These are phyloP conservation scores for Chaetomium strumarium DNA, from an alignment of 2,329 filamentous ascomycete species.

Conservation along the genomic window DNA sequence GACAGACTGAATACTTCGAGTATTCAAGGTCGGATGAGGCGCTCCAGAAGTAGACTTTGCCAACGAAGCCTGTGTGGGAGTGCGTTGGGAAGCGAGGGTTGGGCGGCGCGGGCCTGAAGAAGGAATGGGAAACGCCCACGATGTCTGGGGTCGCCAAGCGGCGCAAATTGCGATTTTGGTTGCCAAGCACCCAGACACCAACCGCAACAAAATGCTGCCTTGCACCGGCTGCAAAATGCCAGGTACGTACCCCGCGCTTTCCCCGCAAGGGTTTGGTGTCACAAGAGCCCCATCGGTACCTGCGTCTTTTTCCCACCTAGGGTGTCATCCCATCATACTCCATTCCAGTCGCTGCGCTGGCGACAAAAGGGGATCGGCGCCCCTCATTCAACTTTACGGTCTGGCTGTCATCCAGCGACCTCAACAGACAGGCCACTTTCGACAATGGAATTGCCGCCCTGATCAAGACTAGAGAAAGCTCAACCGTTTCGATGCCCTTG, in stretches of 20 bases:
- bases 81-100: constrained; percentile 7
- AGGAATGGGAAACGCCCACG: constrained; percentile 19
- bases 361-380: not conserved
- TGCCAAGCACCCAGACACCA: constrained; percentile 16
- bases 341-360: constrained; percentile 1
- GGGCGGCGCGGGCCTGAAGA: constrained; percentile 19
- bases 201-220: constrained; percentile 12
- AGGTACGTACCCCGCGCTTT: constrained; percentile 11
- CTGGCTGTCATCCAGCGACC: not conserved
- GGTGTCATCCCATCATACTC: not conserved
- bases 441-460: not conserved
- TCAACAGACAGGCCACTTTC: not conserved
- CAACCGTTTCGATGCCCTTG: constrained; percentile 6
- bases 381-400: not conserved
- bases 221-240: constrained; percentile 1
- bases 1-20: constrained; percentile 30
- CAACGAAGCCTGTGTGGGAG: constrained; percentile 45
- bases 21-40: constrained; percentile 28
- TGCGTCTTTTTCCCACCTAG: constrained; percentile 19
- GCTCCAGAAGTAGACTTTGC: constrained; percentile 42
- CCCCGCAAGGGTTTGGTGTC: constrained; percentile 17
- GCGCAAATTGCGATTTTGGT: constrained; percentile 22
- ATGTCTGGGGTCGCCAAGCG: constrained; percentile 7
- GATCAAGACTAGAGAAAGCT: not conserved
- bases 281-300: constrained; percentile 16